phyloP scores from a whole-genome alignment of 495 filamentous ascomycete genomes.

The Aspergillus hancockii region DNA sequence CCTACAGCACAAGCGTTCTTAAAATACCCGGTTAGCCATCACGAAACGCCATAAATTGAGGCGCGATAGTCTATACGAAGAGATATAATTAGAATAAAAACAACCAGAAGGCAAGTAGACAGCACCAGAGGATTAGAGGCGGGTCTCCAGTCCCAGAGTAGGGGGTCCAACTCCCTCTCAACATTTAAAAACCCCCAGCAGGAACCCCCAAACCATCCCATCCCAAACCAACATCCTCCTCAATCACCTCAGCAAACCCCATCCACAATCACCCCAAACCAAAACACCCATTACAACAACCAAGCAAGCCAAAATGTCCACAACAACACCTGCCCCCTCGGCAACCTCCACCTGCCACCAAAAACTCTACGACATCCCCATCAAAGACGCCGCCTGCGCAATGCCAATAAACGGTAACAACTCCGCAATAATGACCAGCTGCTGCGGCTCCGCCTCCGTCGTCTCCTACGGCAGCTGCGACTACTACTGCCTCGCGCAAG shows the following conservation, averaged over 20 bases:
- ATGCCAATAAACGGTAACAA: conserved; percentile 31
- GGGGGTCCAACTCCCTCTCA: neutral
- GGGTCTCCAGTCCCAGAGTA: too few species aligned
- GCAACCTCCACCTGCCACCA: conserved; percentile 29
- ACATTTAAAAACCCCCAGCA: neutral
- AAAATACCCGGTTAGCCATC: neutral
- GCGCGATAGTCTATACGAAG: neutral
- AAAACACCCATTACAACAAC: neutral
- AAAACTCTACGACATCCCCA: conserved; percentile 37
- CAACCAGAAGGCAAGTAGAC: neutral
- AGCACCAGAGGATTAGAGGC: neutral
- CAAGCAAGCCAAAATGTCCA: neutral
- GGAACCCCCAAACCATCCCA: neutral
- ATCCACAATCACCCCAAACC: neutral
- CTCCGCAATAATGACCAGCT: conserved; percentile 39
- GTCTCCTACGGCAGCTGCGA: conserved; percentile 45
- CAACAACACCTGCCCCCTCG: conserved; percentile 25
- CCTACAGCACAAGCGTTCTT: neutral
- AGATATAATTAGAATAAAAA: neutral
- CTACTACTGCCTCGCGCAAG: conserved; percentile 43
- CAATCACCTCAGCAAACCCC: neutral
- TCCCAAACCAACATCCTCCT: neutral
- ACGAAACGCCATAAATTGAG: neutral
- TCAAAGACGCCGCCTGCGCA: conserved; percentile 40
- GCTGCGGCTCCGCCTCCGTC: conserved; percentile 37